Conservation (phyloP, 1,139 yeast species). For the Suhomyces ambrosiae region DNA sequence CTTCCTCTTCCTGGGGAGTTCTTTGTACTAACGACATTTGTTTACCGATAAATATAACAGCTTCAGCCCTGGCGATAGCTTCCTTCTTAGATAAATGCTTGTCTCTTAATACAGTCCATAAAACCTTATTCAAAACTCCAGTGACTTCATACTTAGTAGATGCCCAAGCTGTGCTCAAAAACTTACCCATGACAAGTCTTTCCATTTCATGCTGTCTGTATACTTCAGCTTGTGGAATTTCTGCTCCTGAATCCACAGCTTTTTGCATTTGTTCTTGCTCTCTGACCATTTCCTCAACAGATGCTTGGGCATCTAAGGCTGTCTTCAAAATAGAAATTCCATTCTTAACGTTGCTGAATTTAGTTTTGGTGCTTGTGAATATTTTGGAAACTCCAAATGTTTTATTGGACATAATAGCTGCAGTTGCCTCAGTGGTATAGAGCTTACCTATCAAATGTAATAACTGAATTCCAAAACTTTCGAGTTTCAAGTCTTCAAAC, state of each 20-base stretch:
- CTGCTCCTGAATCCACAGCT: constrained; percentile 30
- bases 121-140: constrained; percentile 65
- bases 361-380: constrained; percentile 50
- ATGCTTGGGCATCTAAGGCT: constrained; percentile 45
- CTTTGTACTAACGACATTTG: constrained; percentile 58
- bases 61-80: constrained; percentile 60
- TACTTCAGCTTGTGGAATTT: constrained; percentile 45
- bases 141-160: constrained; percentile 74
- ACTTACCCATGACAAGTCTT: constrained; percentile 68
- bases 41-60: constrained; percentile 58
- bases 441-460: constrained; percentile 63
- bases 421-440: constrained; percentile 60
- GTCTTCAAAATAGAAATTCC: constrained; percentile 45
- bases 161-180: constrained; percentile 80
- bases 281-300: constrained; percentile 45
- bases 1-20: constrained; percentile 71
- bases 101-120: constrained; percentile 60
- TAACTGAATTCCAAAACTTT: constrained; percentile 51
- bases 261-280: constrained; percentile 53
- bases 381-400: constrained; percentile 54
- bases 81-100: constrained; percentile 53
- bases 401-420: constrained; percentile 38
- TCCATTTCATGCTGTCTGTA: constrained; percentile 64
- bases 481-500: constrained; percentile 58
- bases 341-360: constrained; percentile 40